These are phyloP conservation scores for Penicillium sp. DNA, from an alignment of 2,329 filamentous ascomycete species.

Conservation along the genomic window DNA sequence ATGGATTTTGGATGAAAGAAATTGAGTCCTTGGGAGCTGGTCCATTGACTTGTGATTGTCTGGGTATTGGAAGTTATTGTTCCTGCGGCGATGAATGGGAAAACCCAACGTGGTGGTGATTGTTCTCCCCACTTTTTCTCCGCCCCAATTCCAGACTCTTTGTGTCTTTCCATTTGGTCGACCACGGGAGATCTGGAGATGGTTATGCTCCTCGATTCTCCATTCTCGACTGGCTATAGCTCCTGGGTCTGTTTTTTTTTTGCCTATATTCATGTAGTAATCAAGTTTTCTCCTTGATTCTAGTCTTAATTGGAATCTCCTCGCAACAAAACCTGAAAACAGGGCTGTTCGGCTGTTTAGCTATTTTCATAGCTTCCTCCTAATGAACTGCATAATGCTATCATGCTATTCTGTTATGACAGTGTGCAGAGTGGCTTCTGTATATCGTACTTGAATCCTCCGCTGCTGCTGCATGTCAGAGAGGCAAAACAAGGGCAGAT, in stretches of 20 bases:
- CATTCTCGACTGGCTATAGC: background rate
- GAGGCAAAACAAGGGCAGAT: conserved; percentile 8
- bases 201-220: background rate
- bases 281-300: background rate
- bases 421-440: conserved; percentile 21
- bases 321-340: background rate
- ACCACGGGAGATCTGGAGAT: background rate
- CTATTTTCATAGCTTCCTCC: conserved; percentile 15
- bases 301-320: background rate
- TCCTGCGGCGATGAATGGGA: conserved; percentile 5
- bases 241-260: background rate
- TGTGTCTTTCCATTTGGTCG: background rate
- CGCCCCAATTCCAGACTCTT: background rate
- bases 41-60: background rate
- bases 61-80: background rate
- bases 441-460: conserved; percentile 22
- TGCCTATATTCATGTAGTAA: background rate
- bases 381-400: conserved; percentile 16
- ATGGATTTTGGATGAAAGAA: background rate
- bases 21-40: background rate
- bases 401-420: conserved; percentile 22
- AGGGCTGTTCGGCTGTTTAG: background rate
- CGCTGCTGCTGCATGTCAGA: conserved; percentile 25
- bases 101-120: conserved; percentile 10
- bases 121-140: conserved; percentile 19